Evolutionary conservation across 2,329 filamentous ascomycete genomes (phyloP), one percentile per base, ranked within the genome.

Genomic region (Aspergillus pseudonomiae): DNA sequence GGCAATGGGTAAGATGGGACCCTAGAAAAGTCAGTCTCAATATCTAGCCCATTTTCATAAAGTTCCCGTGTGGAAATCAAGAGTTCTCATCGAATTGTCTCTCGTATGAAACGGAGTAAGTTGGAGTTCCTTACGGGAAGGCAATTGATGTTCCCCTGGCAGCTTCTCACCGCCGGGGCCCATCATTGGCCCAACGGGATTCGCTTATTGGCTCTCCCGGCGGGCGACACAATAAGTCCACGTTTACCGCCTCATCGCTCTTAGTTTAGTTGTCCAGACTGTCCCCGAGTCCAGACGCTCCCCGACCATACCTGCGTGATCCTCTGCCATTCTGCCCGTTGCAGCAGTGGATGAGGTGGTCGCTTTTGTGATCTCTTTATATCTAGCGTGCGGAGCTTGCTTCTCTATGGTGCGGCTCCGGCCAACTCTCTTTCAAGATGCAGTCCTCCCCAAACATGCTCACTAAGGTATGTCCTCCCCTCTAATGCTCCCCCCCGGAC

Each of bases 381-480:
- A 62, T 73, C 68, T 67, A 73, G 72, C 68, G 73, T 75, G 75
- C 72, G 75, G 74, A 78, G 75, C 74, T 73, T 77, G 73, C 73
- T 75, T 72, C 73, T 77, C 67, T 72, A 70, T 71, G 73, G 73
- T 75, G 78, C 75, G 78, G 78, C 78, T 79, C 75, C 77, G 78
- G 76, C 77, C 76, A 77, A 73, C 70, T 72, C 65, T 71, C 65
- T 58, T 69, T 74, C 74, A 80, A 75, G 63, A 81, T 81, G 79
- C 77, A 78, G 74, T 79, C 78, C 71, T 76, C 79, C 69, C 78
- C 80, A 70, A 82, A 79, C 68, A 81, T 82, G 80, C 78, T 82
- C 74, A 82, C 80, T 64, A 82, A 82, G 77, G 80, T 79, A 79
- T 67, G 65, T 64, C 32, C 60, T 64, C 66, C 65, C 63, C 67